phyloP scores from a whole-genome alignment of 73 alveolate species.

The Paramecium tetraurelia region DNA sequence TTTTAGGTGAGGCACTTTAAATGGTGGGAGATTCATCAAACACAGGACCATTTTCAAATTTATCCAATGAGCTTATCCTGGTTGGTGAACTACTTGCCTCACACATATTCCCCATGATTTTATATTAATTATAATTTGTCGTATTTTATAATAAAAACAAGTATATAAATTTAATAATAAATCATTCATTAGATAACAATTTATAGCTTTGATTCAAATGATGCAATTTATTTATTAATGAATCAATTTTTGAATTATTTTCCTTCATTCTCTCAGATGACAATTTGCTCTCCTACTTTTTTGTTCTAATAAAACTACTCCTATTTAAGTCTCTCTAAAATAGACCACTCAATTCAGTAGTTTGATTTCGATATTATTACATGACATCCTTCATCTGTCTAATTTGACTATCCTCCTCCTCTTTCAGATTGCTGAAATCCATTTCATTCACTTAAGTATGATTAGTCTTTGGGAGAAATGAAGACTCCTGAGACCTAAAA shows the following conservation, averaged over 20 bases:
- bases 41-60: neutral
- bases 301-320: neutral
- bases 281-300: neutral
- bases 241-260: neutral
- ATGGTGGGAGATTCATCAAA: neutral
- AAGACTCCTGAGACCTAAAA: neutral
- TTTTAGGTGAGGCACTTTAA: neutral
- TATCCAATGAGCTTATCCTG: neutral
- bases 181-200: neutral
- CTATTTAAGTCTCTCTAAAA: neutral
- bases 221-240: neutral
- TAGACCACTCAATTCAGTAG: neutral
- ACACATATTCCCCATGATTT: neutral
- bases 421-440: neutral
- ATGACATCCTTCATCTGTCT: neutral
- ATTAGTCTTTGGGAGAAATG: neutral
- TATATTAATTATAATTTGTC: neutral
- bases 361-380: neutral
- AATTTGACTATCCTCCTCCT: neutral
- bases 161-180: neutral
- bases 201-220: neutral
- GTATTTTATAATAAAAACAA: neutral
- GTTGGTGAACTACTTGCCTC: neutral
- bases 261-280: neutral
- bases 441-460: neutral